Percentiles rank a stretch among this genome's conserved stretches.
Evolutionary conservation across 768 basidiomycete species (phyloP).

Genomic region (Amanita subjunquillea): DNA sequence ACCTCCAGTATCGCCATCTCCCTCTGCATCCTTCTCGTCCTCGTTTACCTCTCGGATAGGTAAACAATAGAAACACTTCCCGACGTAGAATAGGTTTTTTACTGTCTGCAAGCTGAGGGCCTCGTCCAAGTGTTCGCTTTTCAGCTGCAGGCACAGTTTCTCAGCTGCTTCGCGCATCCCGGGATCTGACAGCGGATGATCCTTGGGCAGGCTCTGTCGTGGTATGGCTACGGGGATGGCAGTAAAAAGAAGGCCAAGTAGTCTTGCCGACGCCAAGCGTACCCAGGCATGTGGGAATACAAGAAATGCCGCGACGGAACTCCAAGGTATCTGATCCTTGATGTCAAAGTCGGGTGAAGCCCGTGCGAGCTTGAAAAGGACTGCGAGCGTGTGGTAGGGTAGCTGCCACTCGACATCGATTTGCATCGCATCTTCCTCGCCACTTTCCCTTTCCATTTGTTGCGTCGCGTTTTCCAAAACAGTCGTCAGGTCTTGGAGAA

Average conservation of each 20-base stretch:
- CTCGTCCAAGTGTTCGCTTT: slow-evolving; percentile 70
- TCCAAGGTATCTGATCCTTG: slow-evolving; percentile 50
- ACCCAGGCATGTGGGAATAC: slow-evolving; percentile 95
- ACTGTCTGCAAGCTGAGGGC: slow-evolving; percentile 73
- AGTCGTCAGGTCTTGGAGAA: slow-evolving; percentile 47
- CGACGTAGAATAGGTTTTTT: slow-evolving; percentile 90
- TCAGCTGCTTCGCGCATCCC: slow-evolving; percentile 63
- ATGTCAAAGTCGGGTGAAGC: slow-evolving; percentile 40
- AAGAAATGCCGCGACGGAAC: slow-evolving; percentile 50
- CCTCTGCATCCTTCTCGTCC: slow-evolving; percentile 19
- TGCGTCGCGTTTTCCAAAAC: slow-evolving; percentile 33
- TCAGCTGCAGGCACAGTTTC: slow-evolving; percentile 69
- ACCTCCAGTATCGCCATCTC: slow-evolving; percentile 8
- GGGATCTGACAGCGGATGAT: slow-evolving; percentile 38
- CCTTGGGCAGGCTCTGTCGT: slow-evolving; percentile 15
- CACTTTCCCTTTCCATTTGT: slow-evolving; percentile 14
- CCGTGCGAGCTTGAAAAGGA: slow-evolving; percentile 51
- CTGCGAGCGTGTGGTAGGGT: slow-evolving; percentile 70
- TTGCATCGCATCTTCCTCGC: slow-evolving; percentile 34
- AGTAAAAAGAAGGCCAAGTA: slow-evolving; percentile 63
- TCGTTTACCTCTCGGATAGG: slow-evolving; percentile 22
- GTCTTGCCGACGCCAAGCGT: slow-evolving; percentile 65
- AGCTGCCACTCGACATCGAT: slow-evolving; percentile 68
- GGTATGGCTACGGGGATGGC: slow-evolving; percentile 35
- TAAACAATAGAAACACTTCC: slow-evolving; percentile 63